Conservation (phyloP, 495 filamentous ascomycete species). For the Podospora tetraspora region DNA sequence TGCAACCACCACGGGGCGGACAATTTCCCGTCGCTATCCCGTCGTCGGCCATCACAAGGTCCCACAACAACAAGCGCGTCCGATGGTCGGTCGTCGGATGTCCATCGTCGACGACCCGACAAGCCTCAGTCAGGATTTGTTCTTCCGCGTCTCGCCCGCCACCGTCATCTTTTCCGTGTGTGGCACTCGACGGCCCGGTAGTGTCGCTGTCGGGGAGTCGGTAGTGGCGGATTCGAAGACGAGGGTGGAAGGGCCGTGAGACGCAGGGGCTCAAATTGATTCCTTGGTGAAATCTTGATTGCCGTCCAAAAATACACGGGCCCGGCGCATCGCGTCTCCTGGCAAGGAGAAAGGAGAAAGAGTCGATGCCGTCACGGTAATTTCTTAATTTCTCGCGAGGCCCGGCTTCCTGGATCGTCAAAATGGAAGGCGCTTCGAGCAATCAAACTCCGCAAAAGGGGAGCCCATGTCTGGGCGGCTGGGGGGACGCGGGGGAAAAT, state of each 20-base stretch:
- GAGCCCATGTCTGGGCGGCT: neutral
- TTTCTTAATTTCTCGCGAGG: neutral
- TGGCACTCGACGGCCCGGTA: neutral
- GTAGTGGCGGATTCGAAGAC: neutral
- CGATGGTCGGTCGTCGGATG: neutral
- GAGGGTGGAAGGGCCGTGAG: neutral
- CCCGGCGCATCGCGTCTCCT: no score
- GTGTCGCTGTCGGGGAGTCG: neutral
- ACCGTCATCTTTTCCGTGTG: neutral
- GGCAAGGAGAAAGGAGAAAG: neutral
- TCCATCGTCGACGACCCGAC: neutral
- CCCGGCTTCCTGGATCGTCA: neutral
- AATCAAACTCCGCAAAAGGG: neutral
- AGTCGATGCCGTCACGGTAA: neutral
- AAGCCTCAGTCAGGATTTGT: neutral
- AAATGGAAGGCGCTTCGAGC: neutral
- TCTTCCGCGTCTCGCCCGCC: neutral
- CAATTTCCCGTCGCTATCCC: neutral
- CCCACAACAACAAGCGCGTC: neutral
- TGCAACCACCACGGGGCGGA: neutral
- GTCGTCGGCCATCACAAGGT: neutral
- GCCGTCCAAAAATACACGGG: neutral
- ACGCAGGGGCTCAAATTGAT: neutral
- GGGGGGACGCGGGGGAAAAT: neutral
- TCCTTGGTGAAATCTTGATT: neutral